Conservation (phyloP, 2,329 filamentous ascomycete species). For the Sporothrix brasiliensis region DNA sequence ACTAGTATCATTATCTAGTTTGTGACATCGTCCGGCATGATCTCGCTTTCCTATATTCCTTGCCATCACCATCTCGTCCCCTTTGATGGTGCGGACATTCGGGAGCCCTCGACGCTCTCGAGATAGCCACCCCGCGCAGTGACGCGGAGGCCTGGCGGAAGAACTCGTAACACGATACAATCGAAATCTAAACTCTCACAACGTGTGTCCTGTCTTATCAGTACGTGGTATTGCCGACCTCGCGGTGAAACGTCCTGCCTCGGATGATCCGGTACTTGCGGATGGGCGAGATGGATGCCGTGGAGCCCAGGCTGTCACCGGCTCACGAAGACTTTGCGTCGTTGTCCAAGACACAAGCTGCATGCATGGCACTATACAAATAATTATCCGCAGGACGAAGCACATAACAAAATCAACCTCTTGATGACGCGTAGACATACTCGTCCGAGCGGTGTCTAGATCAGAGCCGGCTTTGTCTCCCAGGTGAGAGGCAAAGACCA, state of each 20-base stretch:
- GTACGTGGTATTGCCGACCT: conserved; percentile 39
- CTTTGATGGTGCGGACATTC: conserved; percentile 39
- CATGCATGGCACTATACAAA: background rate
- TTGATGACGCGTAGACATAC: background rate
- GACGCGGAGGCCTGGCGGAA: conserved; percentile 53
- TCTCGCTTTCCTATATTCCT: too few relatives aligned
- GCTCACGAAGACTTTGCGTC: conserved; percentile 29
- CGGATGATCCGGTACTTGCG: conserved; percentile 41
- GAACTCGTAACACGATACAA: conserved; percentile 43
- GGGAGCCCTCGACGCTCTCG: conserved; percentile 38
- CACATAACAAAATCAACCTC: background rate
- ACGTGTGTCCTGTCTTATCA: conserved; percentile 32
- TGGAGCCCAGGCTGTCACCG: conserved; percentile 33
- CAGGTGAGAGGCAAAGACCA: too few relatives aligned
- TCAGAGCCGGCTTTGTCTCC: too few relatives aligned
- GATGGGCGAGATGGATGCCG: conserved; percentile 42
- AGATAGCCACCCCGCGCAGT: conserved; percentile 55
- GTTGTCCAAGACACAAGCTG: conserved; percentile 14
- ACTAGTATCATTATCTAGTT: too few relatives aligned
- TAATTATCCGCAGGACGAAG: background rate
- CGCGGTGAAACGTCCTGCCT: conserved; percentile 43
- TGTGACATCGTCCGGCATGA: too few relatives aligned
- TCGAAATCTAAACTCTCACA: too few relatives aligned
- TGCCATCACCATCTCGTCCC: too few relatives aligned
- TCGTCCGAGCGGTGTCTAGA: background rate